Evolutionary conservation across 148 eudicot species (phyloP).

Genomic region (Fagopyrum esculentum): DNA sequence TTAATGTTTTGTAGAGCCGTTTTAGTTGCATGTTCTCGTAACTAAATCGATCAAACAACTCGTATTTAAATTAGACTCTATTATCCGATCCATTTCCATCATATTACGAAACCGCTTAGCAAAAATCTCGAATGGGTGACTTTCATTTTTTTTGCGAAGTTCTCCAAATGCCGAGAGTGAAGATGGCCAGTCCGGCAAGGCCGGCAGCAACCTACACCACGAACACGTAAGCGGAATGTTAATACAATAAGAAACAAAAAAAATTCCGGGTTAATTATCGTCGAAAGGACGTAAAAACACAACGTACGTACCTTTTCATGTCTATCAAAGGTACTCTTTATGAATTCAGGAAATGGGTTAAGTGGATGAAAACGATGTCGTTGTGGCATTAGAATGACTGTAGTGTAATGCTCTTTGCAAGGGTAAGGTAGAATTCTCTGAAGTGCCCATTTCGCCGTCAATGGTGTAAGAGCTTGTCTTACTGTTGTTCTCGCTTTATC

Average conservation of each 20-base stretch:
- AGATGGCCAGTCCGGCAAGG: neutral
- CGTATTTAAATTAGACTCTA: too few species aligned
- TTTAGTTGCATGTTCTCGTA: too few species aligned
- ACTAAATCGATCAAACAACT: too few species aligned
- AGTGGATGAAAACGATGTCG: slow-evolving; percentile 34
- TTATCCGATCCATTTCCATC: too few species aligned
- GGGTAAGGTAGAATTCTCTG: slow-evolving; percentile 67
- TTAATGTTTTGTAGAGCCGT: too few species aligned
- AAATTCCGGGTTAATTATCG: neutral
- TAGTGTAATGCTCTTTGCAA: slow-evolving; percentile 63
- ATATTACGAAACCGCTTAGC: too few species aligned
- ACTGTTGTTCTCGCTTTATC: slow-evolving; percentile 58
- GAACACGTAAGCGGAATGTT: neutral
- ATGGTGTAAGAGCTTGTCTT: slow-evolving; percentile 45
- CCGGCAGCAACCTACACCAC: neutral
- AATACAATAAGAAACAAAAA: neutral
- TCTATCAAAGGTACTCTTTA: slow-evolving; percentile 26
- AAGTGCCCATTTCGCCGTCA: slow-evolving; percentile 59
- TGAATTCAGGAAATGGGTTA: slow-evolving; percentile 30
- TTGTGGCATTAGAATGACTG: slow-evolving; percentile 66
- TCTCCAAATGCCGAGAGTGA: neutral
- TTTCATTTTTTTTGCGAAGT: neutral
- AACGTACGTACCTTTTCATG: slow-evolving; percentile 42
- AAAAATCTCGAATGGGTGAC: neutral
- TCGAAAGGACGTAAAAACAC: neutral